phyloP scores from a whole-genome alignment of 768 basidiomycete species.

The Pholiota conissans region DNA sequence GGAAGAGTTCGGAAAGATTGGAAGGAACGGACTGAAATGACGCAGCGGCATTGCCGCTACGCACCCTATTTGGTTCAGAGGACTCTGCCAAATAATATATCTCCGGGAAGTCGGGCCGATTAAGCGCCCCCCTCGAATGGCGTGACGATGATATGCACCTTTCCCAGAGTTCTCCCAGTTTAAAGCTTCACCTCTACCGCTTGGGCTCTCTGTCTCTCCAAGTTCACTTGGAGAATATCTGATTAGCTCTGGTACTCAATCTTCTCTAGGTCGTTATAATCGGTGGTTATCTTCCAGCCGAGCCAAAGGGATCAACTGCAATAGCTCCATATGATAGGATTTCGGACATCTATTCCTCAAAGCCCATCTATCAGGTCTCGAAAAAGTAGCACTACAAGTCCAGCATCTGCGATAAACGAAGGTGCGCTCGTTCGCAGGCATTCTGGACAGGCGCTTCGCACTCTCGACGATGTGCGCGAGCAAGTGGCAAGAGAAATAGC shows the following conservation, averaged over 20 bases:
- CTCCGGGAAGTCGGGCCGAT: no score
- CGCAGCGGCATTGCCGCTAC: no score
- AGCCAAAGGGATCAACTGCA: no score
- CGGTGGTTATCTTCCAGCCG: no score
- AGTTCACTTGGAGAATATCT: no score
- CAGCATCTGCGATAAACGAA: slow-evolving; percentile 20
- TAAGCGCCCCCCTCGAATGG: background rate
- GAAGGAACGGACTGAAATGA: no score
- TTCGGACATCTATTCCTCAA: slow-evolving; percentile 11
- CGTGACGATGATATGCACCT: no score
- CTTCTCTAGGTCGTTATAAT: no score
- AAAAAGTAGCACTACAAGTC: slow-evolving; percentile 13
- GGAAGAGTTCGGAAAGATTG: background rate
- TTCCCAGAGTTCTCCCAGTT: no score
- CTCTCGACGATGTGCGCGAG: slow-evolving; percentile 58
- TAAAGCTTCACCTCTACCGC: no score
- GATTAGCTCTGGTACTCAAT: no score
- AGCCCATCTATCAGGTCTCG: slow-evolving; percentile 7
- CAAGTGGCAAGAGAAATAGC: slow-evolving; percentile 62
- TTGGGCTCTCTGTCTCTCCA: no score
- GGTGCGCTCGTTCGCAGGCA: slow-evolving; percentile 18
- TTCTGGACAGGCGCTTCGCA: slow-evolving; percentile 32
- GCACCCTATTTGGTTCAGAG: background rate
- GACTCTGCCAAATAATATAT: background rate
- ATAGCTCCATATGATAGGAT: slow-evolving; percentile 20